Conservation (phyloP, 176 grass and related monocot genomes). For the Zoysia pacifica region DNA sequence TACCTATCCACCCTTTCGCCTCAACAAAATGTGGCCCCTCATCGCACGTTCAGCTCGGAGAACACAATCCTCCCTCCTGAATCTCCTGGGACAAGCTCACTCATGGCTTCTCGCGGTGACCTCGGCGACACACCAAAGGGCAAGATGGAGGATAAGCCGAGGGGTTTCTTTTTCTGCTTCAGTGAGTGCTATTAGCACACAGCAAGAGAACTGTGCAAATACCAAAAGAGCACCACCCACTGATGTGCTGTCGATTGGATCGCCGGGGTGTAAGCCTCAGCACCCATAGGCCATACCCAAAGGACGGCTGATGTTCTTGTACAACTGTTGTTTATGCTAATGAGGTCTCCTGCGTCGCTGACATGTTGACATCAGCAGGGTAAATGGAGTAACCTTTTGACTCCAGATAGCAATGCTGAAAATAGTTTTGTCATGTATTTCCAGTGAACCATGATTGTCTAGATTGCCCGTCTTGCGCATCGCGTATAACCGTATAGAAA, state of each 20-base stretch:
- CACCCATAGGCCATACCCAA: conserved; percentile 35
- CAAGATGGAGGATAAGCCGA: conserved; percentile 57
- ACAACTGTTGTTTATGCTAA: conserved; percentile 45
- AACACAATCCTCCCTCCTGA: conserved; percentile 86
- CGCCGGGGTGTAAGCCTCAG: background rate
- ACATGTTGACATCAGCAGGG: conserved; percentile 54
- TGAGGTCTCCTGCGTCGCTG: conserved; percentile 27
- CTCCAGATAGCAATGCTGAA: conserved; percentile 43
- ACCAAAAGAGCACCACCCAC: conserved; percentile 10
- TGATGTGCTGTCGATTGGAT: conserved; percentile 9
- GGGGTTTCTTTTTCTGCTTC: conserved; percentile 92
- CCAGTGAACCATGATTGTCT: conserved; percentile 4
- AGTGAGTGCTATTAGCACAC: conserved; percentile 82
- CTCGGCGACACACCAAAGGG: conserved; percentile 59
- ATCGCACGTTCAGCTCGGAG: conserved; percentile 70
- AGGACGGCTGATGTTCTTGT: conserved; percentile 39
- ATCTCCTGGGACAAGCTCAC: conserved; percentile 87
- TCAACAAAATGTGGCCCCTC: conserved; percentile 52
- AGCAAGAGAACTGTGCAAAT: conserved; percentile 29
- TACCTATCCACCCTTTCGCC: conserved; percentile 81
- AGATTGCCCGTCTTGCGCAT: background rate
- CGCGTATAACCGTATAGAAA: conserved; percentile 46
- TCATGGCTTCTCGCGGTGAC: conserved; percentile 78
- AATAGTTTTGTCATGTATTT: conserved; percentile 29
- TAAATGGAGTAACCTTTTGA: conserved; percentile 56